Evolutionary conservation across 108 stramenopile species (phyloP).

Genomic region (Nitzschia sp.): DNA sequence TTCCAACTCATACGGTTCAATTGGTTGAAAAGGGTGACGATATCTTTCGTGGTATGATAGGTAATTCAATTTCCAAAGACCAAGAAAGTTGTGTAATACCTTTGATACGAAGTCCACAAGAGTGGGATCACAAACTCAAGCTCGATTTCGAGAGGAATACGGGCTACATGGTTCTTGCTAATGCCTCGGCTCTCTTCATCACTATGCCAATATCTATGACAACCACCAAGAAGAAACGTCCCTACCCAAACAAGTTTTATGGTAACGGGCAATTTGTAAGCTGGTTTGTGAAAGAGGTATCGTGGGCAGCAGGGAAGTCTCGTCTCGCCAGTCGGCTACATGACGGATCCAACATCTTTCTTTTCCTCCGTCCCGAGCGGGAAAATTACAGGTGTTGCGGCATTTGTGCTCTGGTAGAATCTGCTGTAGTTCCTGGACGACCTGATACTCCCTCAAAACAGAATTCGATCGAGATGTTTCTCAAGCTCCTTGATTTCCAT

Average conservation of each 20-base stretch:
- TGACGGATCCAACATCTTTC: too few relatives aligned
- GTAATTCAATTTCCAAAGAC: constrained; percentile 19
- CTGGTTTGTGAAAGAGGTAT: constrained; percentile 37
- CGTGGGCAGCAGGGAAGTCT: constrained; percentile 14
- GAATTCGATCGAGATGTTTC: too few relatives aligned
- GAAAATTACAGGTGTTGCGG: too few relatives aligned
- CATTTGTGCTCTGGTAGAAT: too few relatives aligned
- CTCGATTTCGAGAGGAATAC: constrained; percentile 34
- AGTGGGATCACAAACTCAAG: background rate
- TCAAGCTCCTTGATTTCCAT: too few relatives aligned
- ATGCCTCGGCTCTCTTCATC: constrained; percentile 39
- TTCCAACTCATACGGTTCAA: constrained; percentile 30
- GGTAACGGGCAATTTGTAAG: constrained; percentile 34
- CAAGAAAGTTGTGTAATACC: constrained; percentile 31
- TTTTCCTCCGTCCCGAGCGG: too few relatives aligned
- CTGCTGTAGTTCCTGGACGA: too few relatives aligned
- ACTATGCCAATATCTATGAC: constrained; percentile 20
- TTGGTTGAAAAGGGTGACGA: background rate
- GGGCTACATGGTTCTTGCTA: constrained; percentile 33
- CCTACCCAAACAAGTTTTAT: constrained; percentile 45
- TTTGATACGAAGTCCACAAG: constrained; percentile 1
- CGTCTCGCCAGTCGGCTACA: too few relatives aligned
- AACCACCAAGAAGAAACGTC: constrained; percentile 11
- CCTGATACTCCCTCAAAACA: too few relatives aligned
- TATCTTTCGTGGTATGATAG: constrained; percentile 11